phyloP scores from a whole-genome alignment of 2,329 filamentous ascomycete species.

The Arthrobotrys sphaeroides region DNA sequence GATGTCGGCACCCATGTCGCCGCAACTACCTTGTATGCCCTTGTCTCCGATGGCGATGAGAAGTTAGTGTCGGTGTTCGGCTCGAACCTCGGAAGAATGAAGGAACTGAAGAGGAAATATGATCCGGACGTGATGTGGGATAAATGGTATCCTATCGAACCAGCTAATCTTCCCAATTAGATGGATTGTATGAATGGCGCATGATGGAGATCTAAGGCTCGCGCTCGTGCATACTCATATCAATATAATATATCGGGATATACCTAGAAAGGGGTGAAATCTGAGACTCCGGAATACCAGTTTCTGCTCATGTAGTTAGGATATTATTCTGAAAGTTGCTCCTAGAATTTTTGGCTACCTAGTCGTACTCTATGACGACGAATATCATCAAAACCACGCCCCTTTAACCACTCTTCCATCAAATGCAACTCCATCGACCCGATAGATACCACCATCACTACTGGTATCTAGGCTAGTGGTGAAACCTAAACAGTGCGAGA shows the following conservation, averaged over 20 bases:
- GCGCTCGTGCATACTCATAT: no score
- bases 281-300: no score
- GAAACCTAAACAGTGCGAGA: slow-evolving; percentile 55
- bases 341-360: not conserved
- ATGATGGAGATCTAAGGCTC: no score
- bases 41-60: slow-evolving; percentile 43
- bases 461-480: slow-evolving; percentile 4
- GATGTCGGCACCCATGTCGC: slow-evolving; percentile 41
- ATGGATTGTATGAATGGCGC: no score
- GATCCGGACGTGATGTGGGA: slow-evolving; percentile 64
- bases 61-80: slow-evolving; percentile 45
- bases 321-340: no score
- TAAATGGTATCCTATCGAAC: slow-evolving; percentile 63
- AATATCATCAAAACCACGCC: slow-evolving; percentile 35
- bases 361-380: not conserved
- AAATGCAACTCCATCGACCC: slow-evolving; percentile 56
- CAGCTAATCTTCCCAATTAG: slow-evolving; percentile 7
- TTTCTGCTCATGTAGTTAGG: no score
- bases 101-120: slow-evolving; percentile 64
- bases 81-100: slow-evolving; percentile 59
- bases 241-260: no score
- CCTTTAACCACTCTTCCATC: slow-evolving; percentile 55
- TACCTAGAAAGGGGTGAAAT: no score
- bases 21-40: slow-evolving; percentile 49
- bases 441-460: slow-evolving; percentile 43